Base-by-base conservation (phyloP, 179 eudicot species). In the Sideroxylon spinosum region DNA sequence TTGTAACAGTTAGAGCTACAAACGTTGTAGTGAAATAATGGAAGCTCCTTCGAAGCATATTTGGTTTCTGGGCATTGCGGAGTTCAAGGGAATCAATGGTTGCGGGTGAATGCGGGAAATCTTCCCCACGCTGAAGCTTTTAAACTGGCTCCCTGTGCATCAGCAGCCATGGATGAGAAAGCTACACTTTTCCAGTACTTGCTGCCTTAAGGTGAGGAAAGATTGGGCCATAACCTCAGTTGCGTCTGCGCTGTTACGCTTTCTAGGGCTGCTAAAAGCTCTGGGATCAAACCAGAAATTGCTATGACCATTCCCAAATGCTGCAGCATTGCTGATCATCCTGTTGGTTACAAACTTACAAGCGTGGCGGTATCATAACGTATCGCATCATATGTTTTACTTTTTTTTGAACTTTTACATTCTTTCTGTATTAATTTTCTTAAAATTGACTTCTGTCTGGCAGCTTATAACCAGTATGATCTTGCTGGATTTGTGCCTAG, bases 181-280 rank as follows among this genome's bases (percentile, higher is more conserved):
- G 88, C 89, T 25, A 59, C 86, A 0, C 86, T 81, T 69, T 29
- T 80, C 88, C 9, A 73, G 68, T 13, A 71, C 75, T 49, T 88
- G 93, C 81, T 88, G 93, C 69, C 78, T 79, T 9, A 84, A 76
- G 75, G 84, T 89, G 49, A 82, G 37, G 37, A 90, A 78, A 86
- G 62, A 69, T 3, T 90, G n/a, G 94, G 89, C 28, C 84, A 82
- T 73, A 89, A 82, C 78, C 94, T 89, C 2, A 75, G 74, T 22
- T 89, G 92, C 79, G 88, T 90, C n/a, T 90, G 94, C 69, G 94
- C 91, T 9, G 90, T 89, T 19, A 86, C 89, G 92, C 88, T 90
- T 12, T 90, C 94, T 0, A 65, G 82, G 60, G 89, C 90, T 11
- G 92, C 90, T 44, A 84, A 77, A 74, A 89, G 76, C 37, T 78